Conservation (phyloP, 495 filamentous ascomycete genomes). For the Immersiella caudata region DNA sequence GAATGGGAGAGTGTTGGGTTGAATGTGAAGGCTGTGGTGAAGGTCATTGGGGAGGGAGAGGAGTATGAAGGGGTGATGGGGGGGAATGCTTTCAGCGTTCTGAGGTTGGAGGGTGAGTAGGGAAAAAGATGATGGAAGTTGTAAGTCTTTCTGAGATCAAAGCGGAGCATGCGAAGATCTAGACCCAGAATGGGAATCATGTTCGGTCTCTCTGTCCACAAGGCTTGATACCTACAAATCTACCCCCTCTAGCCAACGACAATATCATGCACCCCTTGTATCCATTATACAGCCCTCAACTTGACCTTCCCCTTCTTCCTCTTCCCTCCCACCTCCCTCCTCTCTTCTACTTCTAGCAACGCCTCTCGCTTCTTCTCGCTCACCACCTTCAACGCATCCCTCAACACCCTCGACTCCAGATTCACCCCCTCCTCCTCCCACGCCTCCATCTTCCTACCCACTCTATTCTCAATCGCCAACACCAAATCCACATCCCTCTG, state of each 20-base stretch:
- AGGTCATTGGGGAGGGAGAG: slow-evolving; percentile 57
- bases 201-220: not conserved
- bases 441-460: slow-evolving; percentile 76
- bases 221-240: not conserved
- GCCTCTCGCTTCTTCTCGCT: slow-evolving; percentile 91
- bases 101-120: slow-evolving; percentile 55
- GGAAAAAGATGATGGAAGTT: too few relatives aligned
- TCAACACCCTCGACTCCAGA: slow-evolving; percentile 80
- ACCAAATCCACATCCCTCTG: slow-evolving; percentile 89
- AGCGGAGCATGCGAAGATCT: not conserved
- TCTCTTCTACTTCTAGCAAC: slow-evolving; percentile 85
- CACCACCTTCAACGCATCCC: slow-evolving; percentile 82
- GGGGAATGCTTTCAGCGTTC: slow-evolving; percentile 67
- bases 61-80: slow-evolving; percentile 62
- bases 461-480: slow-evolving; percentile 81
- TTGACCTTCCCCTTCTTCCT: slow-evolving; percentile 65
- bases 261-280: not conserved
- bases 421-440: slow-evolving; percentile 89
- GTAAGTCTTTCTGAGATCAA: not conserved
- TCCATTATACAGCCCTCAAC: slow-evolving; percentile 29
- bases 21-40: slow-evolving; percentile 72
- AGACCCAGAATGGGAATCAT: too few relatives aligned
- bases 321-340: slow-evolving; percentile 80
- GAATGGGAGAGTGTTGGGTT: slow-evolving; percentile 83
- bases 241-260: not conserved